Conservation (phyloP, 192 early-diverging fungal species). For the Coemansia biformis region DNA sequence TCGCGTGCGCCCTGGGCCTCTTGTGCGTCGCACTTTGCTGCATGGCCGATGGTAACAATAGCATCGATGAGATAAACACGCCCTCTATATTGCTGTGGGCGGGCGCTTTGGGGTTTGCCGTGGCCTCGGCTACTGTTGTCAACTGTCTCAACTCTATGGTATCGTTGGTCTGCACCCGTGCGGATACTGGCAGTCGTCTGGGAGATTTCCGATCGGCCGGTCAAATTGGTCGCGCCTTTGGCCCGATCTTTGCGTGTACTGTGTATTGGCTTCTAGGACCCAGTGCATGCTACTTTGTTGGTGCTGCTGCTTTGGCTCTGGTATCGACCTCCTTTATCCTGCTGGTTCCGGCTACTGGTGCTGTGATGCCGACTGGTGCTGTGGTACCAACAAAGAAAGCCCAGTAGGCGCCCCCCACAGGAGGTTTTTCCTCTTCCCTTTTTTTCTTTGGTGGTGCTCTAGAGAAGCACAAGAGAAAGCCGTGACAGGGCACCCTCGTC, state of each 20-base stretch:
- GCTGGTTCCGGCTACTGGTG: conserved; percentile 3
- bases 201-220: conserved; percentile 84
- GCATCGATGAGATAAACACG: no score
- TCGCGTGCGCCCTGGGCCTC: conserved; percentile 1
- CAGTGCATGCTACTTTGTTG: conserved; percentile 55
- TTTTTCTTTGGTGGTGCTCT: no score
- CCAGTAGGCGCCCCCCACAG: no score
- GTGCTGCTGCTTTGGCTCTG: conserved; percentile 49
- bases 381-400: no score
- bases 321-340: conserved; percentile 35
- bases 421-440: no score
- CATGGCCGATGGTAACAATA: no score
- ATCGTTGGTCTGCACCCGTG: conserved; percentile 25
- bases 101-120: conserved; percentile 78
- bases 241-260: conserved; percentile 81
- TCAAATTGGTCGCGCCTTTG: conserved; percentile 84
- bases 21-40: conserved; percentile 7
- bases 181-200: conserved; percentile 63
- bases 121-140: conserved; percentile 93
- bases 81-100: conserved; percentile 57
- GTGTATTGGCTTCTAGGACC: conserved; percentile 81
- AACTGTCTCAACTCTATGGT: conserved; percentile 73
- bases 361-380: no score
- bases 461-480: no score
- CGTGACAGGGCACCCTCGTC: no score